Conservation (phyloP, 257 asterid genomes). For the Gentiana macrophylla region DNA sequence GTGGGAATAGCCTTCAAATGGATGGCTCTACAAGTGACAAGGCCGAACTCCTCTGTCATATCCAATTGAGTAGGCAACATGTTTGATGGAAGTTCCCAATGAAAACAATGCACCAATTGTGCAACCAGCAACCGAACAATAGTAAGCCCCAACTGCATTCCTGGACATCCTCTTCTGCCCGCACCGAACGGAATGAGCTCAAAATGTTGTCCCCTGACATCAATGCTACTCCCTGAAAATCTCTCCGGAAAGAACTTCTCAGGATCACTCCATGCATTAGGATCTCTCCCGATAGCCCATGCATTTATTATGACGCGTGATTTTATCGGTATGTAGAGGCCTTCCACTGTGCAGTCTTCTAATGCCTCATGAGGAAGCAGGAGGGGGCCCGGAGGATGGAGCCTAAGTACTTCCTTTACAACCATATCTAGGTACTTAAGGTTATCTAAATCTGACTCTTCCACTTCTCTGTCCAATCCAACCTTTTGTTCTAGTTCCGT, state of each 20-base stretch:
- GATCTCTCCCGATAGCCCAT: constrained; percentile 19
- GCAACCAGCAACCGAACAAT: not conserved
- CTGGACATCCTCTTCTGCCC: constrained; percentile 11
- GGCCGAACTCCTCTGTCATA: no score
- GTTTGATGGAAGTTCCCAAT: not conserved
- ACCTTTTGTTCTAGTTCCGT: constrained; percentile 9
- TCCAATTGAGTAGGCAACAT: not conserved
- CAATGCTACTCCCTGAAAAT: constrained; percentile 10
- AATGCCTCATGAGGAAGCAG: constrained; percentile 12
- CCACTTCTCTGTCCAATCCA: not conserved
- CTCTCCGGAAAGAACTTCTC: constrained; percentile 16
- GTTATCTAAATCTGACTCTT: constrained; percentile 12
- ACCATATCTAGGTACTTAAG: constrained; percentile 10
- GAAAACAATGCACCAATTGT: not conserved
- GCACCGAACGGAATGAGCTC: constrained; percentile 41
- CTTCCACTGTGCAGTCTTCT: constrained; percentile 10
- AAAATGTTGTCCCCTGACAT: constrained; percentile 25
- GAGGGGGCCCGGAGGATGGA: constrained; percentile 20
- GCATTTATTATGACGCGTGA: constrained; percentile 14
- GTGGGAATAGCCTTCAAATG: no score
- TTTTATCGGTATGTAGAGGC: constrained; percentile 7
- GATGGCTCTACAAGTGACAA: no score
- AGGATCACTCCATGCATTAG: constrained; percentile 11
- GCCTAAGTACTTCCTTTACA: constrained; percentile 14
- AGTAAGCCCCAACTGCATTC: no score